Evolutionary conservation across 2,329 filamentous ascomycete species (phyloP), one percentile per base, ranked within the genome.

Genomic region (Fusarium kyushuense): DNA sequence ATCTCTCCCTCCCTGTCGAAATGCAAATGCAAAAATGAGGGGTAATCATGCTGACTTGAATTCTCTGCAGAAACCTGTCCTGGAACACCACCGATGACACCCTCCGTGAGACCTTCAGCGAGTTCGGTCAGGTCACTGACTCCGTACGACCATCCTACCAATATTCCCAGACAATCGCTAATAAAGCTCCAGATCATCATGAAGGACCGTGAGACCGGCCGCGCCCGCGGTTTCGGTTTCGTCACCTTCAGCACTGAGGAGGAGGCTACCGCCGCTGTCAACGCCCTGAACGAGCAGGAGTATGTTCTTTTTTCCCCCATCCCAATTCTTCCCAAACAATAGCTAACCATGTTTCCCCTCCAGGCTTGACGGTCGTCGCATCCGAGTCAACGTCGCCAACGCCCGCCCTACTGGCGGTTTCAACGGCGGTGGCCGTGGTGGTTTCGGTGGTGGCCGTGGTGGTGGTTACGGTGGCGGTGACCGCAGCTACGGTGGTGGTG

Each of bases 191-290:
- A 54, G 51, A 32, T 52, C 36, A 36, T 56, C 13, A 56, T 56
- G 53, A 27, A 19, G 19, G 53, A 56, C 33, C 45, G 53, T 14
- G 53, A 56, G 6, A 56, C 53, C 11, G 53, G 53, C 8, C 53
- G 45, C 6, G 46, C 53, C 21, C 46, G 53, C 19, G 53, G 53
- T 17, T 56, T 56, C 27, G 53, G 53, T 21, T 56, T 56, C 45
- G 45, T 56, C 5, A 56, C 53, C 11, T 56, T 33, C 17, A 2
- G 4, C 19, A 14, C 1, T 5, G 12, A 10, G 11, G 19, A 51
- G 4, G 12, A 56, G 47, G 43, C 53, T 21, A 13, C 4, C 16
- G 8, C n/a, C 5, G 53, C 53, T 5, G 17, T 56, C 27, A 8
- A 40, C 2, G 53, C 6, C 10, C 6, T 56, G 45, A 32, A 56